Evolutionary conservation across 1,284 basidiomycete genomes (phyloP), one percentile per base, ranked within the genome.

Genomic region (Apiotrichum brassicae): DNA sequence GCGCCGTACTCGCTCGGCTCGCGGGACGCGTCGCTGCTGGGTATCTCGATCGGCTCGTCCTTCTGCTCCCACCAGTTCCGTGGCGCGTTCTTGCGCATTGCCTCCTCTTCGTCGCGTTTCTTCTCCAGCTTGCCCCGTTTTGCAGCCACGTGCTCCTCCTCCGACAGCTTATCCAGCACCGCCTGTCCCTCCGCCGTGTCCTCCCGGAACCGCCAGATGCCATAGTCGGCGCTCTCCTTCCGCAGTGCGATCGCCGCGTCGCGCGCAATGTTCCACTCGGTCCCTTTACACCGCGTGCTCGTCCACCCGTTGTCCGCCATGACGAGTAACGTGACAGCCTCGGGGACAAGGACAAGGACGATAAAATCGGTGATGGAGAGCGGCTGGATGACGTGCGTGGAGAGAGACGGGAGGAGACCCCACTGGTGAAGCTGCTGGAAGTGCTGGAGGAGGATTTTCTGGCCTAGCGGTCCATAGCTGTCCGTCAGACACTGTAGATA

Each of bases 381-480:
- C 0, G 66, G 65, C 16, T 50, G 42, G 45, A 56, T 55, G 11
- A 46, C 39, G 33, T 19, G 6, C 6, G n/a, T 16, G 12, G 39
- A 18, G 18, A 62, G 51, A 14, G 28, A 22, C 4, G 56, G 46
- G 11, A 63, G 46, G n/a, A 53, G 46, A 8, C 56, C 58, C 62
- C 61, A 63, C 38, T 53, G 36, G 33, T 58, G 42, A n/a, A 68
- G 54, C 14, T 58, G 49, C 25, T 61, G 50, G 33, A 66, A 63
- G 51, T 71, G 62, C 2, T 46, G 38, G 14, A 51, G 51, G 23
- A 73, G 56, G 33, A 71, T 54, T 5, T 44, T 33, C 43, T 59
- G 49, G 0, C 70, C 71, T 1, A 68, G 46, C 7, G 64, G 59
- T 7, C 71, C 71, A 34, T 69, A 73, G 41, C 70, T 71, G 47